Conservation (phyloP, 495 filamentous ascomycete genomes). For the Neurospora discreta region DNA sequence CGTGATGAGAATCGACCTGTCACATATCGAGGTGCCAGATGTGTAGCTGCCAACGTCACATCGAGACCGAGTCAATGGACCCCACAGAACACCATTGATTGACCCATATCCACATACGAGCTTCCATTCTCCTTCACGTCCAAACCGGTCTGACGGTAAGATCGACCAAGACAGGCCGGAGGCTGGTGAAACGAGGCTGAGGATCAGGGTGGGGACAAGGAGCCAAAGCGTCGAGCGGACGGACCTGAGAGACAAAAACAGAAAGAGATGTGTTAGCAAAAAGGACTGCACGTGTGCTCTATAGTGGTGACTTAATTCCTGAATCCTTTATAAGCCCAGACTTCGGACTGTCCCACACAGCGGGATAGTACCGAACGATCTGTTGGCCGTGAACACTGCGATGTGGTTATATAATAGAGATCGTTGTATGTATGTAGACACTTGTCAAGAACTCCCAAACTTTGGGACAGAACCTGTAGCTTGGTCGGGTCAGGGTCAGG, state of each 20-base stretch:
- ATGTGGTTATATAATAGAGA: neutral
- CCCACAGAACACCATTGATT: neutral
- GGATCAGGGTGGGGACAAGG: neutral
- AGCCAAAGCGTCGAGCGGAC: neutral
- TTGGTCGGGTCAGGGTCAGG: neutral
- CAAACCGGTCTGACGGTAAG: neutral
- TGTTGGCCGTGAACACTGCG: neutral
- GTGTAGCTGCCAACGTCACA: neutral
- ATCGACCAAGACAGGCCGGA: neutral
- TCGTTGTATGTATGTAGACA: neutral
- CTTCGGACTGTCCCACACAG: neutral
- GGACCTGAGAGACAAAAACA: neutral
- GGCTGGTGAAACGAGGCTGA: neutral
- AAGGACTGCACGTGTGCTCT: neutral
- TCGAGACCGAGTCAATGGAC: neutral
- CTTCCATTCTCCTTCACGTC: neutral
- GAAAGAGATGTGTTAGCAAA: neutral
- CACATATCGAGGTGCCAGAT: neutral
- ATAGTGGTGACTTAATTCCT: neutral
- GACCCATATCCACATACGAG: neutral
- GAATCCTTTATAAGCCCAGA: neutral
- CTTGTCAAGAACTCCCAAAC: neutral
- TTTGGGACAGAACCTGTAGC: neutral
- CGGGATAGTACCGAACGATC: neutral
- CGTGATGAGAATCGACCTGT: neutral